Evolutionary conservation across 2,329 filamentous ascomycete species (phyloP).

Genomic region (Dactylellina sp.): DNA sequence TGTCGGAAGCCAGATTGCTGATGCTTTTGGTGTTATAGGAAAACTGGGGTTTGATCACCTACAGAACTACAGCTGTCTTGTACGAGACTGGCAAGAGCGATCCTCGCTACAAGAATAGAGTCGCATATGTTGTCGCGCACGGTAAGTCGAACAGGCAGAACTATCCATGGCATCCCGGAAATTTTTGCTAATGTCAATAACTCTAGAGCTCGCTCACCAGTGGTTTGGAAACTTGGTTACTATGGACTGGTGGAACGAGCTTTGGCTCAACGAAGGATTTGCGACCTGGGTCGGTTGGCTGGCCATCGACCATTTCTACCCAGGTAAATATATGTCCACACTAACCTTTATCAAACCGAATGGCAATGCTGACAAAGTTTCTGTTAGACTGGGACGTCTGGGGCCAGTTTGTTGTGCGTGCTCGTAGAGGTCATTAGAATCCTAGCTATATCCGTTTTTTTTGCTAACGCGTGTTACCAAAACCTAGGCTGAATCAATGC

Average conservation of each 20-base stretch:
- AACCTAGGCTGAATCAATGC: conserved; percentile 82
- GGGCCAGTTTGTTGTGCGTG: conserved; percentile 88
- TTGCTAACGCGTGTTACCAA: conserved; percentile 41
- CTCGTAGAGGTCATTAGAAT: conserved; percentile 67
- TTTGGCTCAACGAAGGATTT: conserved; percentile 96
- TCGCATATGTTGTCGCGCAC: conserved; percentile 98
- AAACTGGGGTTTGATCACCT: conserved; percentile 96
- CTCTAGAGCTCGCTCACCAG: conserved; percentile 87
- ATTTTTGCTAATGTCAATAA: conserved; percentile 55
- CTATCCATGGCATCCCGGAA: conserved; percentile 13
- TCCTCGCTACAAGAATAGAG: conserved; percentile 87
- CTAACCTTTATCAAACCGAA: not conserved
- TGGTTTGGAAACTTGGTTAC: conserved; percentile 97
- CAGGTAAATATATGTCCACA: conserved; percentile 66
- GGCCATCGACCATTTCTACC: conserved; percentile 88
- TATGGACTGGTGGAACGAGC: conserved; percentile 96
- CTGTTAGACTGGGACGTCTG: conserved; percentile 89
- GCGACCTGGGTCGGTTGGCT: conserved; percentile 99
- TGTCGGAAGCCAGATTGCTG: not conserved
- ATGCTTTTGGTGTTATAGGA: conserved; percentile 81
- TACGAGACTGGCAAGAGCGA: conserved; percentile 94
- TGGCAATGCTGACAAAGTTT: conserved; percentile 24
- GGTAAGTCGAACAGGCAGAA: conserved; percentile 62
- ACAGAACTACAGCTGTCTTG: conserved; percentile 93
- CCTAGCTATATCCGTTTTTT: conserved; percentile 4